Conservation (phyloP, 495 filamentous ascomycete genomes). For the Lophiotrema nucula region DNA sequence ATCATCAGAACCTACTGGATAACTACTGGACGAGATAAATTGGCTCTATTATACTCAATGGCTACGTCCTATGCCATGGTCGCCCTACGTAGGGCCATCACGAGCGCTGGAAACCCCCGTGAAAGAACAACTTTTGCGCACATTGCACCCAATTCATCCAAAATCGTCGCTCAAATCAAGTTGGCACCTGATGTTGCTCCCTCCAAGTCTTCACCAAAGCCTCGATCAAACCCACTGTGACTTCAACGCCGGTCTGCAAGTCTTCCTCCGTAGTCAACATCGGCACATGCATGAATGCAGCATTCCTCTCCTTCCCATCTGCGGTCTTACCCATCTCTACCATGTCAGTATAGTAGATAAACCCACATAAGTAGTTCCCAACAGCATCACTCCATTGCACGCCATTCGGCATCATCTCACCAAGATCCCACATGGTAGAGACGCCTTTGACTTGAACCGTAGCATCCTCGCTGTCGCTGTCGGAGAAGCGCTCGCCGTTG, state of each 20-base stretch:
- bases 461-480: too few species aligned
- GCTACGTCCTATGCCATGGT: too few species aligned
- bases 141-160: too few species aligned
- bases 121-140: too few species aligned
- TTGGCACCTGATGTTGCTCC: too few species aligned
- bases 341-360: conserved; percentile 35
- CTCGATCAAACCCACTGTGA: conserved; percentile 8
- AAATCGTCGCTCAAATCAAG: too few species aligned
- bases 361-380: conserved; percentile 38
- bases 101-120: too few species aligned
- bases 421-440: not conserved
- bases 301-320: conserved; percentile 5
- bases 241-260: conserved; percentile 3
- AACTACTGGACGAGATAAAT: too few species aligned
- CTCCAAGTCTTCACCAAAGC: conserved; percentile 15
- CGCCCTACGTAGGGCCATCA: too few species aligned
- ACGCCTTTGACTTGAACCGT: not conserved
- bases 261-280: conserved; percentile 13
- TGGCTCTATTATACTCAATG: too few species aligned
- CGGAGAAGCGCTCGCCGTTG: not conserved
- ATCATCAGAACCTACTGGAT: too few species aligned
- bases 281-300: conserved; percentile 25
- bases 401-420: not conserved
- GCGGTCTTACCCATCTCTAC: conserved; percentile 13
- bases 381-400: conserved; percentile 35